Evolutionary conservation across 1,139 yeast species (phyloP).

Genomic region (Hyphopichia buzzinii): DNA sequence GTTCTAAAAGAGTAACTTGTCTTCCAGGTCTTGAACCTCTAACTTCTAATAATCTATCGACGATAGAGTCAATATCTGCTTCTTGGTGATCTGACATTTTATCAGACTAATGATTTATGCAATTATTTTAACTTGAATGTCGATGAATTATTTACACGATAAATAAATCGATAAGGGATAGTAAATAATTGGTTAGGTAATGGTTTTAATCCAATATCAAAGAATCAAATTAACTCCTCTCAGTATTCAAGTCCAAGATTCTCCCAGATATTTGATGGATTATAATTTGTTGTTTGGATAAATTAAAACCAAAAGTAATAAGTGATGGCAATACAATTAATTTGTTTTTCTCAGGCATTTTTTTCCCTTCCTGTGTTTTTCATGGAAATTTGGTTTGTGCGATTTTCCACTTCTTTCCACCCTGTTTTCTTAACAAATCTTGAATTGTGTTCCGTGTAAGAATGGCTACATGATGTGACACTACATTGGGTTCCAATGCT

Average conservation of each 20-base stretch:
- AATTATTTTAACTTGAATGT: too few relatives aligned
- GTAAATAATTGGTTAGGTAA: too few relatives aligned
- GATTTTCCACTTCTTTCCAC: too few relatives aligned
- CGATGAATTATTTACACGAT: not conserved
- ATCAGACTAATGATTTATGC: too few relatives aligned
- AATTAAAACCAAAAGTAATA: not conserved
- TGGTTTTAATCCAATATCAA: too few relatives aligned
- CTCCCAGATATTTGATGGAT: not conserved
- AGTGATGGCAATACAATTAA: not conserved
- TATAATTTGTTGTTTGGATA: not conserved
- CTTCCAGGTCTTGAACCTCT: slow-evolving; percentile 98
- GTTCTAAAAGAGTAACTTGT: slow-evolving; percentile 90
- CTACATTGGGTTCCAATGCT: too few relatives aligned
- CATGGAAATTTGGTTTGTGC: not conserved
- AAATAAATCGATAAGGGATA: not conserved
- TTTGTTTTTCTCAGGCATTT: not conserved
- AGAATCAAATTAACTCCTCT: too few relatives aligned
- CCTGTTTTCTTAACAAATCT: too few relatives aligned
- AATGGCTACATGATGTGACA: too few relatives aligned
- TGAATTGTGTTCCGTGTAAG: too few relatives aligned
- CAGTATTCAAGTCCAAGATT: too few relatives aligned
- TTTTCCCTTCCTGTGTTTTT: not conserved
- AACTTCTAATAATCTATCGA: slow-evolving; percentile 93
- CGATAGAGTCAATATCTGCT: slow-evolving; percentile 95
- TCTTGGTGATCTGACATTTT: slow-evolving; percentile 64